Conservation (phyloP, 306 rosid genomes). For the Dalbergia cultrata region DNA sequence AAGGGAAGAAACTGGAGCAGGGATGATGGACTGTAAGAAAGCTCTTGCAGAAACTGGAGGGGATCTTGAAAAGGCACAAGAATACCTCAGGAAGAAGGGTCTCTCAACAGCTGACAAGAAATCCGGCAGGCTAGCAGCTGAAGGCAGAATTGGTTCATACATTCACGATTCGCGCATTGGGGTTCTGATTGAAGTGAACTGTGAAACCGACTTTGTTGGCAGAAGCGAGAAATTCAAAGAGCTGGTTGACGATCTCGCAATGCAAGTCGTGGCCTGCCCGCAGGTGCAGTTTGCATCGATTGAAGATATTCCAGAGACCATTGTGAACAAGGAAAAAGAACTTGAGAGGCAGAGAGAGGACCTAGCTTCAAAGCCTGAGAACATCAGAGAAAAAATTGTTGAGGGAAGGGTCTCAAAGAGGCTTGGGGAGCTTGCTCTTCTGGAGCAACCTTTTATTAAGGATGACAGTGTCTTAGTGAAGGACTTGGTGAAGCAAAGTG, state of each 20-base stretch:
- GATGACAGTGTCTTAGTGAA: conserved; percentile 82
- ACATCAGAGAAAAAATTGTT: conserved; percentile 89
- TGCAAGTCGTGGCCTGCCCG: conserved; percentile 95
- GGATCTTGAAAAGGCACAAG: conserved; percentile 97
- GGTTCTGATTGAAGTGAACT: conserved; percentile 93
- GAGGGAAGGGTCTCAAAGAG: conserved; percentile 97
- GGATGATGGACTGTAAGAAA: conserved; percentile 99
- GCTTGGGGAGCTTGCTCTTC: conserved; percentile 91
- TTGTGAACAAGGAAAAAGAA: conserved; percentile 72
- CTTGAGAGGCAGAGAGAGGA: conserved; percentile 96
- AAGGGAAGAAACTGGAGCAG: conserved; percentile 97
- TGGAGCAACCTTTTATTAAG: conserved; percentile 94
- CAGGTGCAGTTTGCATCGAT: conserved; percentile 82
- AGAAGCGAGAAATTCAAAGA: conserved; percentile 88
- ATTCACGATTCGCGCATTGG: conserved; percentile 95
- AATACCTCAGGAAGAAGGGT: conserved; percentile 95
- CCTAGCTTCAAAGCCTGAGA: conserved; percentile 86
- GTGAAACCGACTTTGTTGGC: conserved; percentile 95
- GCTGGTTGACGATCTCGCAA: conserved; percentile 92
- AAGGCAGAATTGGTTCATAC: conserved; percentile 96
- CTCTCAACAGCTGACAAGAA: conserved; percentile 94
- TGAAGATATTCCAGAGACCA: conserved; percentile 80
- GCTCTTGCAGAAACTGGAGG: conserved; percentile 95
- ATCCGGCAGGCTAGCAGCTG: conserved; percentile 92
- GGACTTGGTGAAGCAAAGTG: conserved; percentile 95